Percentiles rank a stretch among this genome's conserved stretches.
Conservation (phyloP, 306 rosid species). For the Malus orientalis region DNA sequence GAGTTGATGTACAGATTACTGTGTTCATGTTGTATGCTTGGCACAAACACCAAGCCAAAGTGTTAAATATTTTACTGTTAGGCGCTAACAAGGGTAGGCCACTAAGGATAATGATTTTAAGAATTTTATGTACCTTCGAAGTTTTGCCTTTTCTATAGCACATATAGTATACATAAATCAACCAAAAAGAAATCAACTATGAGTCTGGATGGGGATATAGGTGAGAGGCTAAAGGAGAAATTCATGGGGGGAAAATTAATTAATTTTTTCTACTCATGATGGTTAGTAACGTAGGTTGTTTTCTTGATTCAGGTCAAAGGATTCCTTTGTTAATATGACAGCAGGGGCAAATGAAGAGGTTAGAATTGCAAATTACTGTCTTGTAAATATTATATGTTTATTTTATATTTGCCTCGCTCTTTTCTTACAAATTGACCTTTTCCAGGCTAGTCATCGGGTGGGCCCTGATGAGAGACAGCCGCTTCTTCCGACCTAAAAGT, state of each 20-base stretch:
- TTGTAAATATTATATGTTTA: background rate
- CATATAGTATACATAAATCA: background rate
- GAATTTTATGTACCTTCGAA: background rate
- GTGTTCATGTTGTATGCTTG: background rate
- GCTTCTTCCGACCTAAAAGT: constrained; percentile 72
- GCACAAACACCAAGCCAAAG: background rate
- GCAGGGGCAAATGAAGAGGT: constrained; percentile 99
- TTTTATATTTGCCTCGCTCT: background rate
- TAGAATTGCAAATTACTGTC: background rate
- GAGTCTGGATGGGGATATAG: background rate
- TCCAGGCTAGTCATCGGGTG: constrained; percentile 68
- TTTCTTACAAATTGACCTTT: constrained; percentile 9
- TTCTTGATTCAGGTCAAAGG: constrained; percentile 55
- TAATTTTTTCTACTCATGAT: background rate
- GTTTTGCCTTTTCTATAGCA: background rate
- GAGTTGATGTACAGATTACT: background rate
- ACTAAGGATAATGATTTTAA: background rate
- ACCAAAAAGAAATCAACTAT: background rate
- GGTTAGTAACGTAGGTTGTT: background rate
- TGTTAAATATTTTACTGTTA: background rate
- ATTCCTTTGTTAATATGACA: constrained; percentile 75
- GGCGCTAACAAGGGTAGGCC: background rate
- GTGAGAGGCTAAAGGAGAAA: background rate
- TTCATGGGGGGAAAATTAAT: background rate
- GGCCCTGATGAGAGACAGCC: constrained; percentile 83